These are phyloP conservation scores for Cucurbita pepo DNA, from an alignment of 306 rosid genomes.

Conservation along the genomic window DNA sequence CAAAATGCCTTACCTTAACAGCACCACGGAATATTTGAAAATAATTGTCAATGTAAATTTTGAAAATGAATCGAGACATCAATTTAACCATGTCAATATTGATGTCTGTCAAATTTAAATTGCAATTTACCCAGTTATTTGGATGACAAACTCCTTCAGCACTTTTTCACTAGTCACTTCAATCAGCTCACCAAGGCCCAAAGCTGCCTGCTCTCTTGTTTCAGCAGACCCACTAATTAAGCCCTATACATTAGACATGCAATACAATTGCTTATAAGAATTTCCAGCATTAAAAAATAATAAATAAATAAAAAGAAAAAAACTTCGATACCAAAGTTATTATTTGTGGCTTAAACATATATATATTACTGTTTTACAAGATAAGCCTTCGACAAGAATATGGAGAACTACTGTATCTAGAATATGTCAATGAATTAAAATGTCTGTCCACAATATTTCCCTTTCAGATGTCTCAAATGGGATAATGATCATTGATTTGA, in stretches of 20 bases:
- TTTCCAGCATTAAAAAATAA: neutral
- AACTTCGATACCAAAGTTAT: neutral
- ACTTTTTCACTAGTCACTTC: conserved; percentile 88
- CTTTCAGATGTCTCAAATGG: neutral
- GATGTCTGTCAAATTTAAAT: neutral
- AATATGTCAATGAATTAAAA: neutral
- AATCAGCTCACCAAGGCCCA: conserved; percentile 91
- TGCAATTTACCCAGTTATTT: conserved; percentile 70
- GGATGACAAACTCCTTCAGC: conserved; percentile 78
- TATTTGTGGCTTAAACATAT: neutral
- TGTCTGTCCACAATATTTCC: neutral
- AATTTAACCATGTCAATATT: neutral
- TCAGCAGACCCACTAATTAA: conserved; percentile 89
- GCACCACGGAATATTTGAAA: neutral
- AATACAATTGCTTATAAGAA: neutral
- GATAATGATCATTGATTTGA: neutral
- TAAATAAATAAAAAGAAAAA: too few species aligned
- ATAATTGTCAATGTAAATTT: neutral
- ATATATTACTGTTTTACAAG: neutral
- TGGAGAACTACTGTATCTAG: neutral
- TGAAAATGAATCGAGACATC: neutral
- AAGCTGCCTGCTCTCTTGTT: conserved; percentile 90
- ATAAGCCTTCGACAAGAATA: neutral
- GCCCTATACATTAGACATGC: conserved; percentile 37
- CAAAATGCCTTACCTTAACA: neutral